Evolutionary conservation across 306 rosid genomes (phyloP).

Genomic region (Fragaria ananassa): DNA sequence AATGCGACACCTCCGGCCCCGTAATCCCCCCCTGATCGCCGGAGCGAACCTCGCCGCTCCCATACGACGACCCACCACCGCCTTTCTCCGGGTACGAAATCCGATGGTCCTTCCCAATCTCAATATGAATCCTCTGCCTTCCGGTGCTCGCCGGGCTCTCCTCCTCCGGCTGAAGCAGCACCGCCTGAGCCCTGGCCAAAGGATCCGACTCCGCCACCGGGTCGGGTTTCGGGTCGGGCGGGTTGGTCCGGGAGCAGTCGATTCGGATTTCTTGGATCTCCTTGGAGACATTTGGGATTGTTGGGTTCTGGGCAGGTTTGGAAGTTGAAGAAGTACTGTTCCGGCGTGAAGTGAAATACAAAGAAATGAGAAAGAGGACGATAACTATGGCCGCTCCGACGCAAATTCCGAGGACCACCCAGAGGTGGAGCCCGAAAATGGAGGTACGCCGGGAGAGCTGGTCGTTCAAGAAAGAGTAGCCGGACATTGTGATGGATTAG

Average conservation of each 20-base stretch:
- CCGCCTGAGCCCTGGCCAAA: conserved; percentile 15
- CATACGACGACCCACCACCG: conserved; percentile 46
- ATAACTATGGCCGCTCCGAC: conserved; percentile 64
- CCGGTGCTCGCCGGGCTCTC: conserved; percentile 26
- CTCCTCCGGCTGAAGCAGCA: conserved; percentile 41
- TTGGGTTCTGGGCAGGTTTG: conserved; percentile 33
- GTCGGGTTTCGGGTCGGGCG: conserved; percentile 40
- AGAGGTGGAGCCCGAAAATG: conserved; percentile 50
- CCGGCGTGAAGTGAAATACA: conserved; percentile 53
- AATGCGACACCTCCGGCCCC: conserved; percentile 59
- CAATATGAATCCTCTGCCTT: conserved; percentile 43
- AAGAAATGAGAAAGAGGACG: conserved; percentile 52
- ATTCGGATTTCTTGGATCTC: conserved; percentile 61
- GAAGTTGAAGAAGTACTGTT: conserved; percentile 21
- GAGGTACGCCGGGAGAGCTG: conserved; percentile 56
- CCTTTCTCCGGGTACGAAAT: conserved; percentile 54
- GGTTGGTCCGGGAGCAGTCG: conserved; percentile 35
- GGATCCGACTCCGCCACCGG: conserved; percentile 40
- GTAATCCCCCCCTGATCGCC: conserved; percentile 41
- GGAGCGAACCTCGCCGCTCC: conserved; percentile 47
- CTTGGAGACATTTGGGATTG: conserved; percentile 49
- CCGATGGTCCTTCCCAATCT: conserved; percentile 60
- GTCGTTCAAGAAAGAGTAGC: conserved; percentile 47
- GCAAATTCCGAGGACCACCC: conserved; percentile 63
- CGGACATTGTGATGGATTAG: conserved; percentile 27